phyloP scores from a whole-genome alignment of 2,329 filamentous ascomycete species.

The Aspergillus sp. region DNA sequence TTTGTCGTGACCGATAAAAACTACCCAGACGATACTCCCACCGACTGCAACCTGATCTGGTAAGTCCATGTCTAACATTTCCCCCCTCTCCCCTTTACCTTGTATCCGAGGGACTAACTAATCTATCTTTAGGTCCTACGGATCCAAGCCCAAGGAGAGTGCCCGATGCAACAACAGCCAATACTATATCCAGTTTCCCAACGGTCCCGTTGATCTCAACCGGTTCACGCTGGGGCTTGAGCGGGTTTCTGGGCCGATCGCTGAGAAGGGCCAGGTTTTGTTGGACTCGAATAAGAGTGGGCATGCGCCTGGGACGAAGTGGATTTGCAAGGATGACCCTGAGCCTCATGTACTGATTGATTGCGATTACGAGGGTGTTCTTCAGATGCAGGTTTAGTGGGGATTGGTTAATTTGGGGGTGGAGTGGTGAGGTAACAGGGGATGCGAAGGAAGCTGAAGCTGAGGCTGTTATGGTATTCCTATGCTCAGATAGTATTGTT shows the following conservation, averaged over 20 bases:
- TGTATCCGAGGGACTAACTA: too few relatives aligned
- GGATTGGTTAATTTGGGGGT: too few relatives aligned
- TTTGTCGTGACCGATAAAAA: constrained; percentile 17
- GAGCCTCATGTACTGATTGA: background rate
- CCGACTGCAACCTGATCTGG: constrained; percentile 20
- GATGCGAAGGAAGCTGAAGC: too few relatives aligned
- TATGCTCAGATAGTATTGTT: too few relatives aligned
- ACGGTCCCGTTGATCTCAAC: constrained; percentile 13
- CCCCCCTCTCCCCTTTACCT: too few relatives aligned
- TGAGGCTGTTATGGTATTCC: too few relatives aligned
- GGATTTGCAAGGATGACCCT: background rate
- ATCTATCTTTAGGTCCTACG: constrained; percentile 6
- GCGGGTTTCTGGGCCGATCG: constrained; percentile 10
- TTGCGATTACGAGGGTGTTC: background rate
- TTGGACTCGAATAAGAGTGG: background rate
- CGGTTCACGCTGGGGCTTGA: constrained; percentile 15
- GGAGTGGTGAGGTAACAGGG: too few relatives aligned
- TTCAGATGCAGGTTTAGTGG: background rate
- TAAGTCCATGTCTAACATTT: background rate
- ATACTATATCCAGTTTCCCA: constrained; percentile 20
- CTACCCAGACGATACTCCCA: constrained; percentile 18
- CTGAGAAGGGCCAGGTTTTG: background rate
- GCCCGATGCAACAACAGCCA: constrained; percentile 19
- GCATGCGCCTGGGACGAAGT: background rate
- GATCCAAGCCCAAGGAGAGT: constrained; percentile 5